These are phyloP conservation scores for Sarocladium oryzae DNA, from an alignment of 2,329 filamentous ascomycete genomes.

Conservation along the genomic window DNA sequence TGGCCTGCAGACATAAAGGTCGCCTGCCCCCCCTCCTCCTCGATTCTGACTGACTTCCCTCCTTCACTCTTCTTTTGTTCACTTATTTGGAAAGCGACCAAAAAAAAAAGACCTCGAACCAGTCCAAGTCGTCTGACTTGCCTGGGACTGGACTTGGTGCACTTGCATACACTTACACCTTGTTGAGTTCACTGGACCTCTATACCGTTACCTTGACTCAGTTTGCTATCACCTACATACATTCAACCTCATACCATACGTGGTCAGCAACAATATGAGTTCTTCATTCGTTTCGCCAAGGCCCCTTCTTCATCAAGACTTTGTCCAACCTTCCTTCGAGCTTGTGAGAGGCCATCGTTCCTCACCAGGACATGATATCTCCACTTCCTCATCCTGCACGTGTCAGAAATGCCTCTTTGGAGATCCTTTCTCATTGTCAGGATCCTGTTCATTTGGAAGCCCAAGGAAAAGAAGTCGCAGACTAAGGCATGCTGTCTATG, in stretches of 20 bases:
- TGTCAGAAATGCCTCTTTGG: background rate
- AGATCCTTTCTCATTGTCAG: background rate
- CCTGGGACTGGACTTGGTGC: background rate
- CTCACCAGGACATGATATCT: background rate
- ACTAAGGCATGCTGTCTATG: background rate
- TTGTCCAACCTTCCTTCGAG: background rate
- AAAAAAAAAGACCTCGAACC: background rate
- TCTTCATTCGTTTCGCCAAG: background rate
- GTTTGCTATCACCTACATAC: background rate
- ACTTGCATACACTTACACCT: background rate
- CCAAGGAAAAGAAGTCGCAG: background rate
- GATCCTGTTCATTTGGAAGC: background rate
- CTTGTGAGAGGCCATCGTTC: background rate
- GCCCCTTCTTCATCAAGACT: background rate
- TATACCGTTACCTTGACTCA: background rate
- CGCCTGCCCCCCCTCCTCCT: slow-evolving; percentile 7
- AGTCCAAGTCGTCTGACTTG: background rate
- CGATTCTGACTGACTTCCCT: slow-evolving; percentile 2
- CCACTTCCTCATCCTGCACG: background rate
- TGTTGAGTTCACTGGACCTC: background rate
- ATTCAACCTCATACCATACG: background rate
- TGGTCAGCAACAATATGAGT: too few relatives aligned
- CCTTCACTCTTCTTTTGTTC: slow-evolving; percentile 2
- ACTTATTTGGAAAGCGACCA: background rate
- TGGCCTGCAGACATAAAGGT: slow-evolving; percentile 6